Evolutionary conservation across 768 basidiomycete species (phyloP).

Genomic region (Lactifluus echinatus): DNA sequence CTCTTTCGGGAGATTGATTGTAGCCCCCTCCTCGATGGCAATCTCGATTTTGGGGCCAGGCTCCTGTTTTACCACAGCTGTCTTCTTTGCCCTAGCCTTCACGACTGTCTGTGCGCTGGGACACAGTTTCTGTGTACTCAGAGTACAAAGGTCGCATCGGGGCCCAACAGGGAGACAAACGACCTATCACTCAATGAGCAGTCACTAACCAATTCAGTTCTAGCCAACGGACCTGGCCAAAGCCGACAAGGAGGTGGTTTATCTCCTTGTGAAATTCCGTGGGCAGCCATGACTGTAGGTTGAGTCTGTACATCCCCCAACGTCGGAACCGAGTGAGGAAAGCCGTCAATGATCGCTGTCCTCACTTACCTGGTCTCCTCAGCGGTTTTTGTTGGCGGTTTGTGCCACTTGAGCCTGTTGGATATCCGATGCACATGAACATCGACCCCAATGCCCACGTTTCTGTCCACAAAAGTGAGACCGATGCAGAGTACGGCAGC

Average conservation of each 20-base stretch:
- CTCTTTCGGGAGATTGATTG: not conserved
- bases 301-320: conserved; percentile 38
- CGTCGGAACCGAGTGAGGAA: not conserved
- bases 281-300: conserved; percentile 80
- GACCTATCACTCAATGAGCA: conserved; percentile 32
- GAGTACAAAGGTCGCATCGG: conserved; percentile 52
- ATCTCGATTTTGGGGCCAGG: conserved; percentile 35
- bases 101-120: conserved; percentile 47
- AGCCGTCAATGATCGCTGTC: not conserved
- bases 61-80: not conserved
- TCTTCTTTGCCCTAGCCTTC: conserved; percentile 20
- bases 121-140: conserved; percentile 49
- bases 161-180: conserved; percentile 61
- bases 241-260: conserved; percentile 75
- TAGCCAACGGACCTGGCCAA: conserved; percentile 56
- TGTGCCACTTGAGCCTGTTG: conserved; percentile 89
- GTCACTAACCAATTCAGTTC: not conserved
- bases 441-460: conserved; percentile 90
- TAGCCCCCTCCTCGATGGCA: conserved; percentile 27
- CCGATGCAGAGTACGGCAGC: not conserved
- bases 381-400: conserved; percentile 70
- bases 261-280: conserved; percentile 64
- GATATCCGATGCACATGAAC: conserved; percentile 95
- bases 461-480: conserved; percentile 35
- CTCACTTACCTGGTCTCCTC: conserved; percentile 70